Conservation (phyloP, 148 eudicot genomes). For the Vaccinium macrocarpon region DNA sequence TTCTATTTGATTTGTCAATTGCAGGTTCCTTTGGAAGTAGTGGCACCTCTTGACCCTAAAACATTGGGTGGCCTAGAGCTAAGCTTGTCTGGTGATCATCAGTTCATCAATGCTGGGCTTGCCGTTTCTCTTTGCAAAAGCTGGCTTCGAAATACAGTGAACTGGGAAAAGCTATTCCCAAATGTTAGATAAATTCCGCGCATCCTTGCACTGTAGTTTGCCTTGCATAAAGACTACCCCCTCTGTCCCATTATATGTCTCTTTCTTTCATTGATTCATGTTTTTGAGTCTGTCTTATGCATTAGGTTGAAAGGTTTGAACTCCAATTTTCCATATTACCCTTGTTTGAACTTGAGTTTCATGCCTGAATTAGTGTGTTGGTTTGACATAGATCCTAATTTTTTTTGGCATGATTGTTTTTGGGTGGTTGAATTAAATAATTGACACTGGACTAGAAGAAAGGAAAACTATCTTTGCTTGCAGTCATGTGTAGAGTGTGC, state of each 20-base stretch:
- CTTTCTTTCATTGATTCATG: neutral
- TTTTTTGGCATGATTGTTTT: no score
- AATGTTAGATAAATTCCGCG: conserved; percentile 37
- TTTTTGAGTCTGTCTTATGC: neutral
- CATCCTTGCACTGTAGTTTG: conserved; percentile 8
- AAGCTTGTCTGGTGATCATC: conserved; percentile 81
- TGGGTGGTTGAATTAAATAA: neutral
- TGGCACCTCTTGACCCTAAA: conserved; percentile 46
- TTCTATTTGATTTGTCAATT: conserved; percentile 21
- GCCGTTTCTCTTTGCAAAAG: conserved; percentile 79
- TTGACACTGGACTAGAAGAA: neutral
- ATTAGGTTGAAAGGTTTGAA: neutral
- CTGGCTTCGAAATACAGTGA: conserved; percentile 64
- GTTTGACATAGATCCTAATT: neutral
- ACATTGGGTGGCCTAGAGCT: conserved; percentile 46
- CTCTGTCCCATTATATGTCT: neutral
- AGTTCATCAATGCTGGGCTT: conserved; percentile 68
- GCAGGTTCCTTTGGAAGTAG: conserved; percentile 70
- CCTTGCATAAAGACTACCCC: neutral
- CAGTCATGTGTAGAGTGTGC: neutral
- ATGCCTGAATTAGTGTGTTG: neutral
- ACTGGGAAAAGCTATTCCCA: conserved; percentile 43
- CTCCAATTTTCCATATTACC: no score
- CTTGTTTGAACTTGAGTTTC: neutral
- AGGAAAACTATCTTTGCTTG: neutral